Evolutionary conservation across 108 stramenopile genomes (phyloP).

Genomic region (Pseudonitzschia multiseries): DNA sequence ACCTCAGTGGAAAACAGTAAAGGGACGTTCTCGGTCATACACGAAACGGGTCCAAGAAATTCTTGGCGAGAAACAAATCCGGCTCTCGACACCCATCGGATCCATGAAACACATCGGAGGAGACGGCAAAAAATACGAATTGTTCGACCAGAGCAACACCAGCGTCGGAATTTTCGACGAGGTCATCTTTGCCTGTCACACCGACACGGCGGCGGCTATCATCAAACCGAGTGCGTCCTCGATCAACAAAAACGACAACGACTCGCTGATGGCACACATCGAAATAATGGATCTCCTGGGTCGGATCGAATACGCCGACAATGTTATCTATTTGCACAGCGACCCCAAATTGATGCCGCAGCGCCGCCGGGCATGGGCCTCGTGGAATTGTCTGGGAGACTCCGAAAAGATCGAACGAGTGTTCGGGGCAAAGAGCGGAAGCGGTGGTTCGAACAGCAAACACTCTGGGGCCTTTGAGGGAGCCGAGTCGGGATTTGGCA

Average conservation of each 20-base stretch:
- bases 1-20: slow-evolving; percentile 84
- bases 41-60: slow-evolving; percentile 63
- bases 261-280: background rate
- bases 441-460: slow-evolving; percentile 19
- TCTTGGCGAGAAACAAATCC: slow-evolving; percentile 56
- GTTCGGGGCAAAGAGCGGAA: background rate
- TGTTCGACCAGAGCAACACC: slow-evolving; percentile 42
- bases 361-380: slow-evolving; percentile 79
- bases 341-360: slow-evolving; percentile 90
- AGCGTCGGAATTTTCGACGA: slow-evolving; percentile 71
- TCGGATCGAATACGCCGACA: slow-evolving; percentile 78
- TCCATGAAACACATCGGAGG: slow-evolving; percentile 41
- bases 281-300: slow-evolving; percentile 28
- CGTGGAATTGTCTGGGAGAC: slow-evolving; percentile 93
- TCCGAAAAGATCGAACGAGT: slow-evolving; percentile 35
- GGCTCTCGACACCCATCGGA: slow-evolving; percentile 52
- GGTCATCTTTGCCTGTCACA: slow-evolving; percentile 92
- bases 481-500: slow-evolving; percentile 72
- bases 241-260: background rate
- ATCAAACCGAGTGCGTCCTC: slow-evolving; percentile 30
- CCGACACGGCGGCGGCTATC: slow-evolving; percentile 65
- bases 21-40: slow-evolving; percentile 74
- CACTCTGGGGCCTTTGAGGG: slow-evolving; percentile 67
- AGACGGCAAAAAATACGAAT: slow-evolving; percentile 36
- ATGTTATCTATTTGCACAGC: slow-evolving; percentile 90